Conservation (phyloP, 2,329 filamentous ascomycete species). For the Alternaria triticimaculans region DNA sequence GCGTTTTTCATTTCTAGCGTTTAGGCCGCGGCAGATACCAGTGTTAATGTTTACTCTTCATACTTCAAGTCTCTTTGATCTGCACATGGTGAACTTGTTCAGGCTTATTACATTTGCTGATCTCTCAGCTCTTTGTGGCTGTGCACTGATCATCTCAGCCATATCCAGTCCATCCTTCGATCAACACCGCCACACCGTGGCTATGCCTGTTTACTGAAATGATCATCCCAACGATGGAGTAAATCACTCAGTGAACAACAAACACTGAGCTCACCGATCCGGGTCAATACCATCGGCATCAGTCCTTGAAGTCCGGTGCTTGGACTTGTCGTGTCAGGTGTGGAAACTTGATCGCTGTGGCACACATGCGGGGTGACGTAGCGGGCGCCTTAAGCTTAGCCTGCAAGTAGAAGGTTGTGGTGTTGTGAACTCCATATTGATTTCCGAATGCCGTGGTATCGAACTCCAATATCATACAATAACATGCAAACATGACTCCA, state of each 20-base stretch:
- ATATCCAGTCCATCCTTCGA: background rate
- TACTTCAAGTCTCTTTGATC: background rate
- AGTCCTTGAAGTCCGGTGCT: background rate
- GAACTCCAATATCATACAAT: background rate
- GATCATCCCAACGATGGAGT: too few species aligned
- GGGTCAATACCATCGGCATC: background rate
- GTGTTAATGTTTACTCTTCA: constrained; percentile 19
- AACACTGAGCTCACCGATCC: background rate
- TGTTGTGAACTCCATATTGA: background rate
- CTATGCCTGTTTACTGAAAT: background rate
- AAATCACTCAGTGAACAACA: background rate
- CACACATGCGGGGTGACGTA: background rate
- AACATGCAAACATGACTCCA: background rate
- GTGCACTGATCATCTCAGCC: background rate
- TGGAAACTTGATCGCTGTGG: background rate
- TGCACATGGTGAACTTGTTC: background rate
- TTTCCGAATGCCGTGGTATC: background rate
- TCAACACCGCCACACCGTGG: background rate
- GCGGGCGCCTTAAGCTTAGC: background rate
- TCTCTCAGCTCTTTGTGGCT: background rate
- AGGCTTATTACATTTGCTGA: background rate
- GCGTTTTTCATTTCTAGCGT: constrained; percentile 17
- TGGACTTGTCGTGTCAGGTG: background rate
- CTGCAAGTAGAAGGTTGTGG: background rate
- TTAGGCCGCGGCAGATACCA: constrained; percentile 17